A percentile compares a stretch with the other conserved stretches of the same genome.
Conservation (phyloP, 495 filamentous ascomycete genomes). For the Coniosporium apollinis region DNA sequence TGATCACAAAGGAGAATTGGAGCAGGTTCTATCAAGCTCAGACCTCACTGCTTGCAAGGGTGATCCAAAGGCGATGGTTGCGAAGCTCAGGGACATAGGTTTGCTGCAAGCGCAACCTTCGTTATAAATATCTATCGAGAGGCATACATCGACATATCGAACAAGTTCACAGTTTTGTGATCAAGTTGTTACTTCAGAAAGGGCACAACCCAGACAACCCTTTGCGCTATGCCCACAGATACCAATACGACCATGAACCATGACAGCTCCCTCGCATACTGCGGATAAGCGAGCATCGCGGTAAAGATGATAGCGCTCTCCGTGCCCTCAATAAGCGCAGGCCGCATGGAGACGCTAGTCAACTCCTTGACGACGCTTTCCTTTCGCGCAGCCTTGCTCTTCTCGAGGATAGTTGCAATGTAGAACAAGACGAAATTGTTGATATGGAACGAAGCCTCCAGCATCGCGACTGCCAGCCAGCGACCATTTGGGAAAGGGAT, state of each 20-base stretch:
- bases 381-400: background rate
- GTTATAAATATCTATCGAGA: no score
- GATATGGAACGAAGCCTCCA: constrained; percentile 20
- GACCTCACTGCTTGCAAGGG: no score
- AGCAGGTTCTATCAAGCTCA: no score
- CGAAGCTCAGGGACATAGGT: no score
- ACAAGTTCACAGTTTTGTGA: no score
- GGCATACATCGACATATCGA: no score
- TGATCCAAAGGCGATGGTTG: no score
- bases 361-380: constrained; percentile 13
- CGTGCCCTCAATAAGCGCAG: constrained; percentile 21
- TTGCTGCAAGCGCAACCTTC: no score
- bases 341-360: constrained; percentile 21
- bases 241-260: constrained; percentile 15
- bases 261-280: constrained; percentile 3
- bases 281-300: constrained; percentile 17
- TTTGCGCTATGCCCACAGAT: constrained; percentile 13
- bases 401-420: constrained; percentile 16
- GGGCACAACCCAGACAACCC: constrained; percentile 8
- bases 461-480: constrained; percentile 14
- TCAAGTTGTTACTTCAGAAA: no score
- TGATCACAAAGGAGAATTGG: no score
- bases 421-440: constrained; percentile 27
- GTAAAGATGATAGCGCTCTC: constrained; percentile 23
- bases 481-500: no score